These are phyloP conservation scores for Nemania diffusa DNA, from an alignment of 2,329 filamentous ascomycete genomes.

Conservation along the genomic window DNA sequence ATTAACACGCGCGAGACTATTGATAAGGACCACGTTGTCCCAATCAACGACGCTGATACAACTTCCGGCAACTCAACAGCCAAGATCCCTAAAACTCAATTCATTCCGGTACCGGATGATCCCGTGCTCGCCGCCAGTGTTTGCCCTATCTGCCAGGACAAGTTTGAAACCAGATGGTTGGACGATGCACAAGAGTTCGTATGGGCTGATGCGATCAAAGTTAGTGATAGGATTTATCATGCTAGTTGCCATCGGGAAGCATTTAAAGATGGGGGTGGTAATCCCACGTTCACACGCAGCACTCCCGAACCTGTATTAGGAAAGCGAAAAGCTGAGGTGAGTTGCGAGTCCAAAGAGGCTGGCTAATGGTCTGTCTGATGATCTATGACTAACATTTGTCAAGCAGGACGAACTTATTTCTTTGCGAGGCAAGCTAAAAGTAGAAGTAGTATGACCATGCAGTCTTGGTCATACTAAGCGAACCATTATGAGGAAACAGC, in stretches of 20 bases:
- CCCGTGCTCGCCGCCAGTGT: slow-evolving; percentile 77
- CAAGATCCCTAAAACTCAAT: slow-evolving; percentile 70
- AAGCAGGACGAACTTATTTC: slow-evolving; percentile 49
- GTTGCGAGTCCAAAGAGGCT: slow-evolving; percentile 38
- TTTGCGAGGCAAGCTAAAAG: slow-evolving; percentile 46
- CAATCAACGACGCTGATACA: slow-evolving; percentile 52
- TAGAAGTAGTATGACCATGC: slow-evolving; percentile 40
- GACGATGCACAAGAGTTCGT: slow-evolving; percentile 97
- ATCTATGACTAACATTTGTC: slow-evolving; percentile 39
- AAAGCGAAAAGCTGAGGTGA: slow-evolving; percentile 79
- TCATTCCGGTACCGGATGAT: slow-evolving; percentile 86
- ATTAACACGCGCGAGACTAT: slow-evolving; percentile 83
- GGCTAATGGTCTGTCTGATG: background rate
- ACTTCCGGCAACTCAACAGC: slow-evolving; percentile 53
- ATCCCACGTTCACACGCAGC: slow-evolving; percentile 53
- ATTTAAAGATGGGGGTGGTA: slow-evolving; percentile 69
- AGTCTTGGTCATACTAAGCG: slow-evolving; percentile 15
- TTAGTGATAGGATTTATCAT: slow-evolving; percentile 86
- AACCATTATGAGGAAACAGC: slow-evolving; percentile 1
- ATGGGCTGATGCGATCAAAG: slow-evolving; percentile 87
- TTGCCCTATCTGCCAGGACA: slow-evolving; percentile 95
- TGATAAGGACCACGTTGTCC: slow-evolving; percentile 66
- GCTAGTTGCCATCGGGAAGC: slow-evolving; percentile 89
- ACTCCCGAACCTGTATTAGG: slow-evolving; percentile 75
- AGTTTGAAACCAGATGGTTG: slow-evolving; percentile 91